Evolutionary conservation across 345 rosid genomes (phyloP), one percentile per base, ranked within the genome.

Genomic region (Carallia brachiata): DNA sequence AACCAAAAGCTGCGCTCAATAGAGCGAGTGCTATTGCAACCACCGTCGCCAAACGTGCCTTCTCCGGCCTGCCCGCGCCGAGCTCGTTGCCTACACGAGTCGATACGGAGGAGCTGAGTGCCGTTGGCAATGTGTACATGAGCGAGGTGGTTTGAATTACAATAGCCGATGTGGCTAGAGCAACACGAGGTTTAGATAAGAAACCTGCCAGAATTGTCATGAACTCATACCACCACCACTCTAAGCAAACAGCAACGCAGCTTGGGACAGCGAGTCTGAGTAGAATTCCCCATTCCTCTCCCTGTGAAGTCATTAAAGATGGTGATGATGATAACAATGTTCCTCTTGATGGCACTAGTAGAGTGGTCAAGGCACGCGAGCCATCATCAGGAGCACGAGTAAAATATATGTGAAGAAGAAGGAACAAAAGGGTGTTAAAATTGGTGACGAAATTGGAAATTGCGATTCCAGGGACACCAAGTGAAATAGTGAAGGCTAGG

Each of bases 171-270:
- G 95, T 78, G 0, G 97, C 96, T 0, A 94, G 74, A 0, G 95
- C 82, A 1, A 84, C 88, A 1, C 39, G 77, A 7, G 97, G 96
- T 7, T 79, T 80, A 0, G 71, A 72, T 31, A 94, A 83, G 60
- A 87, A 89, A 1, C 98, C 98, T 0, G 97, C 84, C 5, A 83
- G 81, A n/a, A 94, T 81, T 7, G 97, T 91, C 98, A 94, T 91
- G 77, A 94, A 77, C 70, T 94, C 97, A 28, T 91, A 94, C 98
- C 98, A 94, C 98, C 98, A 94, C 98, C 98, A 94, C 72, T 94
- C 98, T 64, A 94, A 78, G 73, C 98, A 94, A 37, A 94, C 96
- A 0, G 84, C 93, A n/a, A 88, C 37, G 68, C 98, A 91, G 52
- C 97, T 91, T 0, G 97, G 97, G 6, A 91, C 75, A 0, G 97